Base-by-base conservation (phyloP, 2,329 filamentous ascomycete genomes). In the Pseudogymnoascus sp. region DNA sequence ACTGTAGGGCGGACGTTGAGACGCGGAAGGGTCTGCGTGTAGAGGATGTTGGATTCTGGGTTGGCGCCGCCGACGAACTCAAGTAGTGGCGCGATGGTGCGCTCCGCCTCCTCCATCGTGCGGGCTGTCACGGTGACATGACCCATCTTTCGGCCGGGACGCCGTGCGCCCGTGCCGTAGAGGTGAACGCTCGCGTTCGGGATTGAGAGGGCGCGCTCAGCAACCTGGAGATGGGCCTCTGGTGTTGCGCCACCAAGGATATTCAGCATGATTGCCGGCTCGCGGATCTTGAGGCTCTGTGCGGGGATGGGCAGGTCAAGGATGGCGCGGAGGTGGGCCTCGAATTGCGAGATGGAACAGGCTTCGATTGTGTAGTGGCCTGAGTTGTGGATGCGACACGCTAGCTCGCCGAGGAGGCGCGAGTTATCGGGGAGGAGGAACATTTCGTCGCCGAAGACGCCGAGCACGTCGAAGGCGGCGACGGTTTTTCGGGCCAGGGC, bases 301-400 rank as follows among this genome's bases (percentile, higher is more conserved):
- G 76, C 71, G 12, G 75, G 72, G 61, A 84, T 79, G 1, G 62
- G 65, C 5, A 76, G 75, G 65, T 79, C 89, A 38, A 96, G 83
- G 66, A 97, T 93, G 4, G 93, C 86, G 65, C 87, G 85, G 9
- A 97, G 83, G 72, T 97, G 93, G 1, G 91, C 89, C 73, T 95
- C 91, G 76, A 91, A 99, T 75, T 99, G 95, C 0, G 92, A 96
- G 78, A 88, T 81, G 64, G 93, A 85, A 59, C 95, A 91, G 3
- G 91, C 90, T 78, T 99, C 93, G 67, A 97, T 97, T 2, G 90
- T 96, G 76, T 93, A 93, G 76, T 97, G 95, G 0, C 95, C 95
- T 0, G 91, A 96, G 78, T 97, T 97, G 77, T 97, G 93, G 60
- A 85, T 84, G 40, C 91, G 82, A 11, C 90, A 91, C 0, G 91